Conservation (phyloP, 495 filamentous ascomycete species). For the Pyronema domesticum region DNA sequence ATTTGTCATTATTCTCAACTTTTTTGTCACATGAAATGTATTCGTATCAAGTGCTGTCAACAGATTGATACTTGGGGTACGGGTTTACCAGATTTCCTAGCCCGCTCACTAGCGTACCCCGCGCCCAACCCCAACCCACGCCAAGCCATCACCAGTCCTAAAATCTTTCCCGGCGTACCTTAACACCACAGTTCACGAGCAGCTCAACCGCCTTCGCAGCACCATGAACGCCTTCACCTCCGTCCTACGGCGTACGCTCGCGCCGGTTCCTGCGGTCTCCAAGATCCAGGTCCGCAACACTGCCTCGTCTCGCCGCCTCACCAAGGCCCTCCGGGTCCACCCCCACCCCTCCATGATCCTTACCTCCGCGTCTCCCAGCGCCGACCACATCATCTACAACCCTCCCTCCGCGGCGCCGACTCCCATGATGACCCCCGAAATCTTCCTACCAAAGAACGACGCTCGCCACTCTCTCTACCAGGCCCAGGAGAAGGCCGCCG, state of each 20-base stretch:
- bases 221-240: slow-evolving; percentile 12
- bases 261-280: neutral
- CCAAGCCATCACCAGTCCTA: neutral
- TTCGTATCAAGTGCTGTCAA: no score
- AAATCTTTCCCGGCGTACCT: neutral
- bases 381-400: slow-evolving; percentile 74
- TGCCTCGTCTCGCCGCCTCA: slow-evolving; percentile 17
- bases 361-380: slow-evolving; percentile 27
- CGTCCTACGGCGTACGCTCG: slow-evolving; percentile 5
- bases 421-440: slow-evolving; percentile 69
- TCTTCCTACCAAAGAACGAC: slow-evolving; percentile 73
- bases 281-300: slow-evolving; percentile 11
- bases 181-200: neutral
- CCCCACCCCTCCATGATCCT: slow-evolving; percentile 37
- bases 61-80: no score
- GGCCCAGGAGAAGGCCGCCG: slow-evolving; percentile 9
- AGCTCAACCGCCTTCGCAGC: neutral
- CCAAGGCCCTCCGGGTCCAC: slow-evolving; percentile 17
- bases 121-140: no score
- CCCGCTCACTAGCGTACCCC: no score
- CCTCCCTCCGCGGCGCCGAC: slow-evolving; percentile 71
- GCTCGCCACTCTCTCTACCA: slow-evolving; percentile 42
- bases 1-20: no score
- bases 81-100: no score
- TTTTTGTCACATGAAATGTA: no score